phyloP scores from a whole-genome alignment of 1,284 basidiomycete species.

The Tetrapyrgos nigripes region DNA sequence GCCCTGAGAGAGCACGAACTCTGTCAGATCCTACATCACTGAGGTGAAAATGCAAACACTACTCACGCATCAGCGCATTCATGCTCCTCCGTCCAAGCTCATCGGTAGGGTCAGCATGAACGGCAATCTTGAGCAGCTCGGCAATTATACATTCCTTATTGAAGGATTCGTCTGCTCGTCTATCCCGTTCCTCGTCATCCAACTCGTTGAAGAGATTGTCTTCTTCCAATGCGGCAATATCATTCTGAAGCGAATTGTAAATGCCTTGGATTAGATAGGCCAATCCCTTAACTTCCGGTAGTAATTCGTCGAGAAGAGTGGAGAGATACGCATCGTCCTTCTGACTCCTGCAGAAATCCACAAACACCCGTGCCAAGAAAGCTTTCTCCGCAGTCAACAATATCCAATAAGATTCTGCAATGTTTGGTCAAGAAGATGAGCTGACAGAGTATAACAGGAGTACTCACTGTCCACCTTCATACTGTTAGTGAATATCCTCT shows the following conservation, averaged over 20 bases:
- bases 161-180: conserved; percentile 42
- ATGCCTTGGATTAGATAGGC: conserved; percentile 82
- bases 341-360: conserved; percentile 69
- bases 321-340: conserved; percentile 74
- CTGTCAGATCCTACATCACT: not conserved
- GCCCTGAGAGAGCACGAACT: conserved; percentile 52
- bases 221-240: conserved; percentile 41
- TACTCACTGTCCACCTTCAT: conserved; percentile 76
- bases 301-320: conserved; percentile 65
- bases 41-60: conserved; percentile 5
- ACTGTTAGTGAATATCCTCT: conserved; percentile 50
- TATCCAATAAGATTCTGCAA: no score
- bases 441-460: no score
- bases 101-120: conserved; percentile 90
- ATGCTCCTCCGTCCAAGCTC: conserved; percentile 93
- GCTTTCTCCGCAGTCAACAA: conserved; percentile 79
- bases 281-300: conserved; percentile 88
- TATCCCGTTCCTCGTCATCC: conserved; percentile 48
- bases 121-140: conserved; percentile 84
- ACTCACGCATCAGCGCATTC: conserved; percentile 84
- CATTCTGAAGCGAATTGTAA: conserved; percentile 70
- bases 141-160: conserved; percentile 64
- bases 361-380: conserved; percentile 86
- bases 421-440: no score
- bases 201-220: conserved; percentile 41